These are phyloP conservation scores for Aspergillus sclerotiicarbonarius DNA, from an alignment of 495 filamentous ascomycete species.

Conservation along the genomic window DNA sequence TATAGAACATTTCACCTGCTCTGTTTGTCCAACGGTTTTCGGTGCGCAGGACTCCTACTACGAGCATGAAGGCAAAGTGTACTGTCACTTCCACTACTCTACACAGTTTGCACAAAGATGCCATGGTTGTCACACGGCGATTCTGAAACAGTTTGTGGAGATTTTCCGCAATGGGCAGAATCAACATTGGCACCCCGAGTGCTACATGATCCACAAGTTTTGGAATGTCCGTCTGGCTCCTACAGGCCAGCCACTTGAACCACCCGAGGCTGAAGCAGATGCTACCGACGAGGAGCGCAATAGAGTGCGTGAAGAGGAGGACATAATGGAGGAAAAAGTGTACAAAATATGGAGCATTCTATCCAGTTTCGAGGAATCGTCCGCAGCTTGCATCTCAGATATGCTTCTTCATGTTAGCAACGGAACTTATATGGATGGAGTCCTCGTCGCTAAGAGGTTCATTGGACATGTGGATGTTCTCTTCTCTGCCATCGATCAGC, in stretches of 20 bases:
- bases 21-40: slow-evolving; percentile 94
- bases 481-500: slow-evolving; percentile 81
- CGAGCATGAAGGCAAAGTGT: slow-evolving; percentile 94
- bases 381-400: slow-evolving; percentile 96
- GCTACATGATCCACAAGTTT: slow-evolving; percentile 99
- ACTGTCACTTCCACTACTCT: slow-evolving; percentile 98
- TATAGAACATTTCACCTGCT: slow-evolving; percentile 99
- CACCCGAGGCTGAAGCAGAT: slow-evolving; percentile 51
- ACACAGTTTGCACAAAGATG: slow-evolving; percentile 96
- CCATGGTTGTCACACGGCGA: slow-evolving; percentile 95
- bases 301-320: slow-evolving; percentile 77
- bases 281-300: slow-evolving; percentile 74
- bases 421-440: slow-evolving; percentile 91
- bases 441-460: slow-evolving; percentile 93
- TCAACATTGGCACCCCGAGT: slow-evolving; percentile 99
- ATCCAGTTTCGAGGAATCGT: slow-evolving; percentile 95
- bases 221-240: slow-evolving; percentile 92
- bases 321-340: slow-evolving; percentile 95
- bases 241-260: slow-evolving; percentile 48
- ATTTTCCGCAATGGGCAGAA: slow-evolving; percentile 97
- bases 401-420: slow-evolving; percentile 99
- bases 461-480: slow-evolving; percentile 94
- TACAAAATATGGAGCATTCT: slow-evolving; percentile 98
- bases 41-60: slow-evolving; percentile 98
- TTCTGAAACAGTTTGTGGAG: slow-evolving; percentile 98